phyloP scores from a whole-genome alignment of 2,329 filamentous ascomycete genomes.

The Zymoseptoria crescenta region DNA sequence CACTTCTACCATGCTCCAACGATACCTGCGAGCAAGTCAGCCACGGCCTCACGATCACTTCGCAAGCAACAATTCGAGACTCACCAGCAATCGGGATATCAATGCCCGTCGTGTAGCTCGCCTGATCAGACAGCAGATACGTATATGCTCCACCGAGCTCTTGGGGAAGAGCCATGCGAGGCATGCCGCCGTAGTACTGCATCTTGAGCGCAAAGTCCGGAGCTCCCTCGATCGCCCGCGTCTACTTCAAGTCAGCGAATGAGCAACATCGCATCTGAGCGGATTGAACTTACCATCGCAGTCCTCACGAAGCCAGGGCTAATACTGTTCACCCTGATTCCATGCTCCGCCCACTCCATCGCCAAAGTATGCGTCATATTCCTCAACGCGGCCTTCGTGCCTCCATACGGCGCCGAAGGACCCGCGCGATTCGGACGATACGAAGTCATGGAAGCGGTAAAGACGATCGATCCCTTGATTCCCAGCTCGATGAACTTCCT shows the following conservation, averaged over 20 bases:
- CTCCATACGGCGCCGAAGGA: conserved; percentile 33
- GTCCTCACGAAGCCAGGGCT: conserved; percentile 29
- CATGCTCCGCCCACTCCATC: conserved; percentile 29
- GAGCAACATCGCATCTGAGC: background rate
- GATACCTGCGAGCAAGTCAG: background rate
- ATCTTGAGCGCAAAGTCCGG: conserved; percentile 33
- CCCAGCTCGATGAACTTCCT: conserved; percentile 40
- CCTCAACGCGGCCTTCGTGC: conserved; percentile 36
- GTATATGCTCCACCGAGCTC: conserved; percentile 46
- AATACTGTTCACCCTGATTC: conserved; percentile 29
- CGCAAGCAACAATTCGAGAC: background rate
- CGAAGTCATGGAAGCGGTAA: conserved; percentile 42
- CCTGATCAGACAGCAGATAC: conserved; percentile 40
- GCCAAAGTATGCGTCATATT: conserved; percentile 36
- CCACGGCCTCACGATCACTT: conserved; percentile 8
- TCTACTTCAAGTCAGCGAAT: background rate
- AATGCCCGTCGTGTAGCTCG: conserved; percentile 43
- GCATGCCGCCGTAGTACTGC: conserved; percentile 49
- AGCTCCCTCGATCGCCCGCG: background rate
- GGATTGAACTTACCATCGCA: conserved; percentile 28
- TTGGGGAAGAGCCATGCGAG: conserved; percentile 44
- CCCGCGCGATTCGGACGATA: conserved; percentile 37
- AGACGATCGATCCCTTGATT: conserved; percentile 39
- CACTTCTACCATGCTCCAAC: conserved; percentile 35
- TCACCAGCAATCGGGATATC: conserved; percentile 43